These are phyloP conservation scores for Phytophthora hybrid DNA, from an alignment of 352 stramenopile species.

Conservation along the genomic window DNA sequence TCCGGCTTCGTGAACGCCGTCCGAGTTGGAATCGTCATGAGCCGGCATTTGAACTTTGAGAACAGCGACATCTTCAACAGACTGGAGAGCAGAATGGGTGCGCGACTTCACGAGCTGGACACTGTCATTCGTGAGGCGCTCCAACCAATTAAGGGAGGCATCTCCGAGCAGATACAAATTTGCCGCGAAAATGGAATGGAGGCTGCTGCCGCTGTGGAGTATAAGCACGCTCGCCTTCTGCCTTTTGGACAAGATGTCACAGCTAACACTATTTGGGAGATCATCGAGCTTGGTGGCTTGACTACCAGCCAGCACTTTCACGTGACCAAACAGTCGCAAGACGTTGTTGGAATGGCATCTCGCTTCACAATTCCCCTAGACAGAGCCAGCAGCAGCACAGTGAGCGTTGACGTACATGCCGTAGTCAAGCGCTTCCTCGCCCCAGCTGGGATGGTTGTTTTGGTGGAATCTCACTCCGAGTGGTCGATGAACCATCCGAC, in stretches of 20 bases:
- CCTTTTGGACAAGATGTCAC: conserved; percentile 22
- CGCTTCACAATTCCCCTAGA: conserved; percentile 12
- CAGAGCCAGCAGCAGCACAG: conserved; percentile 1
- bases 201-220: conserved; percentile 21
- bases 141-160: neutral
- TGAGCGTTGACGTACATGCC: conserved; percentile 17
- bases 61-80: conserved; percentile 9
- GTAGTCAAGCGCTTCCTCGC: conserved; percentile 25
- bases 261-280: conserved; percentile 20
- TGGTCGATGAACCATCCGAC: conserved; percentile 22
- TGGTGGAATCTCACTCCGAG: conserved; percentile 27
- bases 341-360: conserved; percentile 17
- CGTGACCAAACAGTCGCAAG: conserved; percentile 2
- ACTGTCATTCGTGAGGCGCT: conserved; percentile 5
- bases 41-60: conserved; percentile 2
- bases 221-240: conserved; percentile 14
- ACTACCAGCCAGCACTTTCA: conserved; percentile 6
- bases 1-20: neutral
- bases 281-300: conserved; percentile 19
- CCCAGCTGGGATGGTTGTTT: conserved; percentile 13
- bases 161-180: conserved; percentile 18
- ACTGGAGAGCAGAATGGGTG: conserved; percentile 7
- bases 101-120: conserved; percentile 13
- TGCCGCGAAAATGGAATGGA: conserved; percentile 16
- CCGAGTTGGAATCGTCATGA: neutral